Conservation (phyloP, 2,329 filamentous ascomycete species). For the Fusarium sp. region DNA sequence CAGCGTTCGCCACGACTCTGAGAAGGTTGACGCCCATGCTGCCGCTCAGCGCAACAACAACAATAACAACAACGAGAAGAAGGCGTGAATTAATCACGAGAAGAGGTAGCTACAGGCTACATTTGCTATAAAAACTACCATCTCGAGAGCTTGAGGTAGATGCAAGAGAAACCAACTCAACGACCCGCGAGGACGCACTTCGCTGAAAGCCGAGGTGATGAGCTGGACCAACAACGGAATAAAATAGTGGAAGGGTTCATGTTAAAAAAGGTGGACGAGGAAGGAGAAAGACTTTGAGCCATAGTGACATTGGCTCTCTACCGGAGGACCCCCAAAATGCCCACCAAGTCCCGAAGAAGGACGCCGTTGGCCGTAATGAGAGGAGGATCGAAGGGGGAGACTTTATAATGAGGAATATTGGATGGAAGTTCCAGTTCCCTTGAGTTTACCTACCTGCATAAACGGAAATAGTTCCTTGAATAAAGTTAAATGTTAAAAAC, state of each 20-base stretch:
- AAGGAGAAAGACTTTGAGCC: constrained; percentile 51
- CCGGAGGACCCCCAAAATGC: constrained; percentile 29
- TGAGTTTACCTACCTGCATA: constrained; percentile 33
- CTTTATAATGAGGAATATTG: constrained; percentile 21
- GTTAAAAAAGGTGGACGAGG: constrained; percentile 45
- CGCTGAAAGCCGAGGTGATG: constrained; percentile 21
- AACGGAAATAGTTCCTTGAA: constrained; percentile 35
- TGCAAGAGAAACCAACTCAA: constrained; percentile 14
- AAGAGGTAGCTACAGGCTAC: constrained; percentile 3
- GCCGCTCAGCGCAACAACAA: constrained; percentile 15
- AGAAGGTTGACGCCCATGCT: constrained; percentile 41
- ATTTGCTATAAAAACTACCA: constrained; percentile 4
- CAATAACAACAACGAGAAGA: constrained; percentile 34
- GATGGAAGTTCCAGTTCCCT: constrained; percentile 27
- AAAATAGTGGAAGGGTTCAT: constrained; percentile 34
- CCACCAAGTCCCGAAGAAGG: constrained; percentile 20
- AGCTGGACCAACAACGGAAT: constrained; percentile 22
- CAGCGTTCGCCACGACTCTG: constrained; percentile 48
- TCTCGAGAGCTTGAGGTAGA: neutral
- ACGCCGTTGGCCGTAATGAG: constrained; percentile 35
- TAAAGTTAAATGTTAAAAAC: constrained; percentile 26
- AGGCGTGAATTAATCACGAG: constrained; percentile 33
- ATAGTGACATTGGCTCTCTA: constrained; percentile 27
- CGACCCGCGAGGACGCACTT: constrained; percentile 12
- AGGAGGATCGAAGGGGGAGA: constrained; percentile 8